Evolutionary conservation across 768 basidiomycete species (phyloP), one percentile per base, ranked within the genome.

Genomic region (Mycena belliarum): DNA sequence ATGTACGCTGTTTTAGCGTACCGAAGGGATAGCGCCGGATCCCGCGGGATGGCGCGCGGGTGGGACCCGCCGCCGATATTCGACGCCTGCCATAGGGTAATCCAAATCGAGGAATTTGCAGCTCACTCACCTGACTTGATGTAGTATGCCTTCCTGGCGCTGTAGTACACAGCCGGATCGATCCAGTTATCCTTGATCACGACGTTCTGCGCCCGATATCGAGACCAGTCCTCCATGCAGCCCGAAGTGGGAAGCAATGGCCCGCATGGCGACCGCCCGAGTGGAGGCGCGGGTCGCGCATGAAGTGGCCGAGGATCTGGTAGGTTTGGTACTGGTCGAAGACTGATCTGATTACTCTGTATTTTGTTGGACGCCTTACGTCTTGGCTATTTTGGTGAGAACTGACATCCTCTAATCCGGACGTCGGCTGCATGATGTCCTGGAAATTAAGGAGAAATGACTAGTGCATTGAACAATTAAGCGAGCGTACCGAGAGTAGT

Each of bases 321-420:
- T 72, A 70, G n/a, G n/a, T n/a, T n/a, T n/a, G n/a, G 71, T 74
- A 77, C 65, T 79, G 78, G 56, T 78, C 70, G 63, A 79, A 75
- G 52, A 75, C 69, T n/a, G n/a, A n/a, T n/a, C n/a, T n/a, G 53
- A 78, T 72, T 55, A 72, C 73, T 60, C n/a, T n/a, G n/a, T n/a
- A n/a, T n/a, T n/a, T n/a, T n/a, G n/a, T n/a, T n/a, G n/a, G n/a
- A n/a, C n/a, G n/a, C 29, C 65, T 58, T 50, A 79, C 79, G 69
- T 73, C 69, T 79, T 79, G 37, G 76, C 77, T 70, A 79, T 75
- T 66, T 80, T 78, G 55, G 75, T 73, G 29, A 80, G 68, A 51
- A 82, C 72, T 35, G 75, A 69, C 29, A 80, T 73, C 8, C 74
- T 72, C 56, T 82, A 66, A 82, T 75, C 50, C 68, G 68, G 48